Percentiles rank a stretch among this genome's conserved stretches.
These are phyloP conservation scores for Geopyxis carbonaria DNA, from an alignment of 495 filamentous ascomycete species.

Conservation along the genomic window DNA sequence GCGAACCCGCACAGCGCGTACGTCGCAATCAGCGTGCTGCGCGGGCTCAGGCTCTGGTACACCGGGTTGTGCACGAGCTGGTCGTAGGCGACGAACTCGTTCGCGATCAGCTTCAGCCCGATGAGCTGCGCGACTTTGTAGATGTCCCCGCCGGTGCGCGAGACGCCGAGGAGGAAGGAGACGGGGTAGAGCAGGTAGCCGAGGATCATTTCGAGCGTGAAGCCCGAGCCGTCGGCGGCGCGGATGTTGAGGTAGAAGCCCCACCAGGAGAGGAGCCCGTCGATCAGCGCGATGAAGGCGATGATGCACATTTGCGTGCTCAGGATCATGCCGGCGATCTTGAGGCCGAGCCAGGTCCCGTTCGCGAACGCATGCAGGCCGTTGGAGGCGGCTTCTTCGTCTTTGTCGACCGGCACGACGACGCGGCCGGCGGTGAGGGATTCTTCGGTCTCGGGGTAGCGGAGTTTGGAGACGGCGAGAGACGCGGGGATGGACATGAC, in stretches of 20 bases:
- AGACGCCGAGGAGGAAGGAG: conserved; percentile 73
- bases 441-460: conserved; percentile 74
- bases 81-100: conserved; percentile 34
- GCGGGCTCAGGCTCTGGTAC: conserved; percentile 40
- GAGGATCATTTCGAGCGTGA: conserved; percentile 62
- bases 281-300: conserved; percentile 53
- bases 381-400: conserved; percentile 52
- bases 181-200: conserved; percentile 74
- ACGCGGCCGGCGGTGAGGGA: conserved; percentile 63
- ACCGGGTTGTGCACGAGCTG: conserved; percentile 12
- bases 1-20: conserved; percentile 44
- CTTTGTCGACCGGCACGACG: conserved; percentile 55
- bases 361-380: conserved; percentile 71
- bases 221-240: conserved; percentile 38
- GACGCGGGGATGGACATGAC: conserved; percentile 89
- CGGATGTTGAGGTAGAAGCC: conserved; percentile 63
- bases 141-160: conserved; percentile 46
- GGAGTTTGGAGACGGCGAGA: conserved; percentile 69
- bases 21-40: conserved; percentile 56
- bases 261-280: conserved; percentile 80
- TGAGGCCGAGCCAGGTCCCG: conserved; percentile 75
- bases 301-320: conserved; percentile 71
- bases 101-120: conserved; percentile 56
- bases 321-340: conserved; percentile 73
- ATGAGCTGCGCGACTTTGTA: conserved; percentile 62